Evolutionary conservation across 2,329 filamentous ascomycete genomes (phyloP).

Genomic region (Talaromyces sp.): DNA sequence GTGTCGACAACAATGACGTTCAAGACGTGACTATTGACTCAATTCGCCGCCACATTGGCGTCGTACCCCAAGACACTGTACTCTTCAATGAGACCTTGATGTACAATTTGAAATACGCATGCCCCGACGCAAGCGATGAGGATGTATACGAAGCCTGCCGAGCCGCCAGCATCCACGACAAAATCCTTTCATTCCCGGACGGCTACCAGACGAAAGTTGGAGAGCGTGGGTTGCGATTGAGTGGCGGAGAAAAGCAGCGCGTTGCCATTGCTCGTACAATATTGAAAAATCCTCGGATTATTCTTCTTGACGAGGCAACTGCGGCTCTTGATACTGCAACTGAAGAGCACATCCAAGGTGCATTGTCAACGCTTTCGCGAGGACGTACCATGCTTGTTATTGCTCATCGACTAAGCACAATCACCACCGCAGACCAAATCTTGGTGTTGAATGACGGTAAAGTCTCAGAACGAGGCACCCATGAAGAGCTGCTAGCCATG

Average conservation of each 20-base stretch:
- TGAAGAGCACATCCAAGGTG: conserved; percentile 86
- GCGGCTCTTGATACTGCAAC: conserved; percentile 88
- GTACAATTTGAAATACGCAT: conserved; percentile 91
- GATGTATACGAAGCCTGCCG: conserved; percentile 76
- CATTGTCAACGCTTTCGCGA: conserved; percentile 72
- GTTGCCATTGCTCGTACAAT: conserved; percentile 92
- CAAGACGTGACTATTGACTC: conserved; percentile 87
- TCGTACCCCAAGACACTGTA: conserved; percentile 94
- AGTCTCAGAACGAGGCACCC: conserved; percentile 72
- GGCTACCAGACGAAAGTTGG: conserved; percentile 86
- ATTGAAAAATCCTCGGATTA: conserved; percentile 84
- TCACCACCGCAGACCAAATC: conserved; percentile 81
- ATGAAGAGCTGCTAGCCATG: conserved; percentile 66
- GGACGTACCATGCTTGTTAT: conserved; percentile 94
- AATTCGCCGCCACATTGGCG: conserved; percentile 83
- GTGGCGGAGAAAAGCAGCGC: conserved; percentile 87
- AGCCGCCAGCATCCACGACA: conserved; percentile 87
- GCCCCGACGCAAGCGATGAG: conserved; percentile 72
- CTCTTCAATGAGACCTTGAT: conserved; percentile 91
- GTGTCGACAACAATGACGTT: conserved; percentile 79
- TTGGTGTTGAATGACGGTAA: conserved; percentile 71
- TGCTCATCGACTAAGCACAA: conserved; percentile 81
- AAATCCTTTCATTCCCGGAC: conserved; percentile 83
- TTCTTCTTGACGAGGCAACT: conserved; percentile 89
- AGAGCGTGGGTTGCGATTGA: conserved; percentile 79